Evolutionary conservation across 306 rosid species (phyloP).

Genomic region (Rosa rugosa): DNA sequence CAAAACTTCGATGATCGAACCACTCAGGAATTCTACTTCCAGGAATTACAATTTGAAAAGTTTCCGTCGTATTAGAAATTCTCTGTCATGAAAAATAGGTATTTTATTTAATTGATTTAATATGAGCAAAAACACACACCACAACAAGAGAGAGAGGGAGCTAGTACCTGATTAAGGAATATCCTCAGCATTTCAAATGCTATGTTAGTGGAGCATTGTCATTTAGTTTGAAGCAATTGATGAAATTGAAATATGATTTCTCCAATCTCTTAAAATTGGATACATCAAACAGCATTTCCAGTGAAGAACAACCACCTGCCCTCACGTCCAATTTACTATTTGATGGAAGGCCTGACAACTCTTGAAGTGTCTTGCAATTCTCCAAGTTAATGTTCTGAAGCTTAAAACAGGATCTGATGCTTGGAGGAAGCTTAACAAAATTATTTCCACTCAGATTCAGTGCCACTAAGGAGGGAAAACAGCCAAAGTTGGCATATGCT

Average conservation of each 20-base stretch:
- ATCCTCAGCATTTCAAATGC: background rate
- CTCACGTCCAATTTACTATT: background rate
- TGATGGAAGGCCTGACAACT: background rate
- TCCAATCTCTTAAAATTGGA: background rate
- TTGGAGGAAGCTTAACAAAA: background rate
- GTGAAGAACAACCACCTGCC: background rate
- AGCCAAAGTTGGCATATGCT: background rate
- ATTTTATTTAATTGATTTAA: background rate
- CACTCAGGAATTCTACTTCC: conserved; percentile 2
- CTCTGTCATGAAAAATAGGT: background rate
- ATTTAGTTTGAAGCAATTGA: background rate
- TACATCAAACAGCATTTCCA: background rate
- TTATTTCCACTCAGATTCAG: background rate
- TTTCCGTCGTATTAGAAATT: background rate
- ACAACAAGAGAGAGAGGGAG: background rate
- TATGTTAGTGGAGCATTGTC: background rate
- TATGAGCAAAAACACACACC: no score
- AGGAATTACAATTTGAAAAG: background rate
- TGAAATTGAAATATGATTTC: background rate
- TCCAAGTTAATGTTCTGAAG: background rate
- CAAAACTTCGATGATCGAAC: background rate
- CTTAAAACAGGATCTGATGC: background rate
- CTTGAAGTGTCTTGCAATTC: background rate
- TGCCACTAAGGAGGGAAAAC: background rate
- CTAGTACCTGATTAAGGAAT: background rate